These are phyloP conservation scores for Calonectria leucothoes DNA, from an alignment of 2,329 filamentous ascomycete genomes.

Conservation along the genomic window DNA sequence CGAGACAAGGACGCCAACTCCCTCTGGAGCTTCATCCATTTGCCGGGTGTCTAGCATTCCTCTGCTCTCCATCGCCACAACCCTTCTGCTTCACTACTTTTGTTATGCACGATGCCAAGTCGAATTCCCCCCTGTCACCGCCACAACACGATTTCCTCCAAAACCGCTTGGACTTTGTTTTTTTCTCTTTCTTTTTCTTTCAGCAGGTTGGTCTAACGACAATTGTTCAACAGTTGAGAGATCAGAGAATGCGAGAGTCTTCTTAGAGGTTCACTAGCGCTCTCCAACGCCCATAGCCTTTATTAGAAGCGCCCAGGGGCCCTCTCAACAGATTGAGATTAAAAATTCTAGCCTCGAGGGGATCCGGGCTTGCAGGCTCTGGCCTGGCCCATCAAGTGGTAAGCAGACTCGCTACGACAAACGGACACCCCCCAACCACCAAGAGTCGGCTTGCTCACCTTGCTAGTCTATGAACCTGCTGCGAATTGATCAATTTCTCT, in stretches of 20 bases:
- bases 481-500: background rate
- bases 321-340: background rate
- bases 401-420: constrained; percentile 3
- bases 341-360: background rate
- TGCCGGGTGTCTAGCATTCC: constrained; percentile 48
- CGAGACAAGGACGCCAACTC: constrained; percentile 38
- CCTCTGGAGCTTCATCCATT: constrained; percentile 50
- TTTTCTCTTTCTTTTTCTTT: background rate
- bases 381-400: background rate
- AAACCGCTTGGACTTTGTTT: background rate
- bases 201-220: background rate
- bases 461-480: background rate
- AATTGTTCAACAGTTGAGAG: constrained; percentile 1
- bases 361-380: background rate
- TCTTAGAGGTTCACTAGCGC: constrained; percentile 2
- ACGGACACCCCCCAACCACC: background rate
- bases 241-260: background rate
- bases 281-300: constrained; percentile 20
- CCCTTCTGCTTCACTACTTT: background rate
- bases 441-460: constrained; percentile 16
- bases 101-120: background rate
- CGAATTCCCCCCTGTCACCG: background rate
- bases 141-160: background rate
- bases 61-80: background rate
- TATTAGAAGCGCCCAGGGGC: constrained; percentile 25